Base-by-base conservation (phyloP, 192 early-diverging fungal species). In the Thamnidium elegans region DNA sequence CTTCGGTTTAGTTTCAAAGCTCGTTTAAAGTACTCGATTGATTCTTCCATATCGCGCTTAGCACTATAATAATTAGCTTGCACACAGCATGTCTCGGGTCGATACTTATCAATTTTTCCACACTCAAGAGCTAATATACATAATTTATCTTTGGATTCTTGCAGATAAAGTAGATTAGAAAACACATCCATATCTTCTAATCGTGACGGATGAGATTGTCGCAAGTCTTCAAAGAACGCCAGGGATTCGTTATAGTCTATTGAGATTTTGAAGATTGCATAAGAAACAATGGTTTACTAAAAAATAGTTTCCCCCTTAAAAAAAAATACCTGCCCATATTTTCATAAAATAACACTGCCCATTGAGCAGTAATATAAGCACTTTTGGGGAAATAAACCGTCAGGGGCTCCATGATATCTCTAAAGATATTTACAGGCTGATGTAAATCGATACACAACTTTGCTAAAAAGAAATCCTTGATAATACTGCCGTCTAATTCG, bases 31-130 rank as follows among this genome's bases (percentile, higher is more conserved):
- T 90, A 94, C 17, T 87, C 80, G 5, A 97, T 82, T 1, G 97
- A 93, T 71, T 93, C 90, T 54, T 87, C 88, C 55, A 88, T 86
- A 58, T 99, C 90, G 15, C 83, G 65, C 17, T 90, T 85, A 55
- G 89, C 61, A 55, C 85, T 88, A 69, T 95, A 95, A 75, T 95
- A 99, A 75, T 99, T 99, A 30, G 82, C 90, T 89, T 64, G 81
- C 9, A 89, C 82, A 62, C 81, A 86, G 70, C 93, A 94, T 0
- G 96, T 97, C 64, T 98, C 95, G 2, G 90, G 88, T 34, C 92
- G 76, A 72, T 84, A 96, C 62, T 83, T 81, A 69, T 97, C 94
- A 0, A 92, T 73, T 19, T 67, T 68, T 6, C 77, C 77, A 71
- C 89, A 86, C 20, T 86, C 72, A 52, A 91, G 88, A 2, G 96